Base-by-base conservation (phyloP, 2,329 filamentous ascomycete species). In the Colletotrichum viniferum region DNA sequence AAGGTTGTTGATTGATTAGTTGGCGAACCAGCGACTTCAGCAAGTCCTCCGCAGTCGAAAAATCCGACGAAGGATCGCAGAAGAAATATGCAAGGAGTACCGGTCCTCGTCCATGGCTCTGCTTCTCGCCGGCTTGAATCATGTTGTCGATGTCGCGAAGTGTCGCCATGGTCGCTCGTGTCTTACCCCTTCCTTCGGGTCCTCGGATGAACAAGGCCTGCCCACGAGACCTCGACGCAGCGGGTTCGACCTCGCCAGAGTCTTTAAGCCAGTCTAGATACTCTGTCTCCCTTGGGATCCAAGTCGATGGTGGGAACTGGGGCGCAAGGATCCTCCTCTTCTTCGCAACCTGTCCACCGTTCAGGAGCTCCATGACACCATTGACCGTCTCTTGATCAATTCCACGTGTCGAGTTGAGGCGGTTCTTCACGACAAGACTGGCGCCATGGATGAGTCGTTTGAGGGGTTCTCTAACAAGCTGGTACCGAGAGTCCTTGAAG, bases 141-240 rank as follows among this genome's bases (percentile, higher is more conserved):
- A 80, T 72, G 5, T 78, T 78, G 28, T 86, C 83, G 10, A 86
- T 82, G 56, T 83, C 81, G 9, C 84, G 79, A 1, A 87, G 73
- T 4, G 82, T 84, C 1, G 85, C 84, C 67, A 87, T 76, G 0
- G 84, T 82, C 0, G 84, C 85, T 32, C 84, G 85, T 0, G 85
- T 86, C 73, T 87, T 87, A 6, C 85, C 85, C 69, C 84, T 81
- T 5, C 85, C 85, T 69, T 87, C 84, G 3, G 82, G 84, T 4
- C 85, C 85, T 13, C 84, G 81, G 16, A 87, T 79, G 83, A 85
- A 87, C 2, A 87, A 68, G 18, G 79, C 85, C 71, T 86, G 83
- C 5, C 79, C 80, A 26, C 71, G 73, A 18, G 38, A 30, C 24
- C 14, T 32, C 34, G 64, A 68, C 65, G 10, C 73, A 55, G 18